Evolutionary conservation across 1,139 yeast genomes (phyloP), one percentile per base, ranked within the genome.

Genomic region (Insectozyma bohioensis): DNA sequence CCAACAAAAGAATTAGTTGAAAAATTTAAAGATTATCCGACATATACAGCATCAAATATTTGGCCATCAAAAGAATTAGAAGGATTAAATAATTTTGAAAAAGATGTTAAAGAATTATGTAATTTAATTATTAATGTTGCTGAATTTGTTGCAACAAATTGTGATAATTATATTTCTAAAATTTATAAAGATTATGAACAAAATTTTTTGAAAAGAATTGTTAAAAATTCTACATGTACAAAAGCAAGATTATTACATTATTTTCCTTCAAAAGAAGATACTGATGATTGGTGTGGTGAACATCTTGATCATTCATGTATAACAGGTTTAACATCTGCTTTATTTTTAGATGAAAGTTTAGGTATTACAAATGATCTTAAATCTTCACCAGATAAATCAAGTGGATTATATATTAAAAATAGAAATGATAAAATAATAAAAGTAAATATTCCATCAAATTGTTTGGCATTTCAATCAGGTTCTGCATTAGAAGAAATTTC

Each of bases 381-480:
- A 4, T 6, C 30, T 2, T 54, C 58, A 11, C 78, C 79, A 0
- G 80, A 74, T 38, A 58, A 71, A 0, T 56, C 69, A 0, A 21
- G 23, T 11, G 85, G 85, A 0, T 58, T 79, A 15, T 78, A 72
- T 46, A 78, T 79, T 31, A 61, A 66, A 20, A 66, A 71, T 46
- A 60, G 85, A 24, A 52, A 54, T 5, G 72, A 75, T 8, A 52
- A 61, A 3, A 51, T 63, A 2, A 72, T 72, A 15, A 72, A 75
- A 40, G 80, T 78, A n/a, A 52, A 58, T 23, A 78, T 79, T 26
- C 84, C 85, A 0, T 45, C 49, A 3, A 73, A 76, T 42, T 72
- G 80, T 41, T 51, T 79, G 19, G 84, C 83, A 1, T 78, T 79
- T 49, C 85, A 79, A 48, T 76, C 83, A 0, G 85, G 85, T 2